Evolutionary conservation across 2,329 filamentous ascomycete genomes (phyloP).

Genomic region (Trichoderma citrinoviride): DNA sequence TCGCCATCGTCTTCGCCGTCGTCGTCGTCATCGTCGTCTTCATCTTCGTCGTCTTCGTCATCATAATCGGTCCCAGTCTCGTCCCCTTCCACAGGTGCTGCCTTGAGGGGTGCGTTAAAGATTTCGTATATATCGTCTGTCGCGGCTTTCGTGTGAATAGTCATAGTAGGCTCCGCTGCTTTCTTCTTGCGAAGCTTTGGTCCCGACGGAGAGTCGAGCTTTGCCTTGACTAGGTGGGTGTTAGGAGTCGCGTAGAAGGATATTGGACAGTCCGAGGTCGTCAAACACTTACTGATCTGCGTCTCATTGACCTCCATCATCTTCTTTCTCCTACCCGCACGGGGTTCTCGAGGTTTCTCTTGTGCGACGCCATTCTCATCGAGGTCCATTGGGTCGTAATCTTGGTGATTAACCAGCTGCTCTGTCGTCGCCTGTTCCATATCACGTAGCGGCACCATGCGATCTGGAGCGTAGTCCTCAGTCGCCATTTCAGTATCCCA

Average conservation of each 20-base stretch:
- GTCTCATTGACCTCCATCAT: constrained; percentile 85
- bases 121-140: constrained; percentile 98
- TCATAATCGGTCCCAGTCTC: constrained; percentile 39
- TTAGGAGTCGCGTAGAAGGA: neutral
- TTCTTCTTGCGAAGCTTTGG: constrained; percentile 80
- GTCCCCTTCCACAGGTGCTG: constrained; percentile 33
- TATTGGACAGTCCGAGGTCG: too few species aligned
- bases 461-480: constrained; percentile 35
- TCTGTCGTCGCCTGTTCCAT: constrained; percentile 34
- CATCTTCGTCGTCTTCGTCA: neutral
- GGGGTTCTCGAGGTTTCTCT: constrained; percentile 44
- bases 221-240: constrained; percentile 71
- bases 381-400: constrained; percentile 45
- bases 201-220: constrained; percentile 84
- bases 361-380: constrained; percentile 60
- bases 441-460: constrained; percentile 30
- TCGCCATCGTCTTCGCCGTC: constrained; percentile 55
- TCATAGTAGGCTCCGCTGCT: constrained; percentile 87
- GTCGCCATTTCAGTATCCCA: constrained; percentile 51
- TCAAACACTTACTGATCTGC: constrained; percentile 70
- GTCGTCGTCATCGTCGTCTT: neutral
- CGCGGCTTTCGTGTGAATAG: constrained; percentile 88
- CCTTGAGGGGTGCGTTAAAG: constrained; percentile 73
- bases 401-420: constrained; percentile 46
- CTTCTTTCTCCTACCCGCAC: constrained; percentile 67